phyloP scores from a whole-genome alignment of 352 stramenopile genomes.

The Phytopythium cucurbitacearum region DNA sequence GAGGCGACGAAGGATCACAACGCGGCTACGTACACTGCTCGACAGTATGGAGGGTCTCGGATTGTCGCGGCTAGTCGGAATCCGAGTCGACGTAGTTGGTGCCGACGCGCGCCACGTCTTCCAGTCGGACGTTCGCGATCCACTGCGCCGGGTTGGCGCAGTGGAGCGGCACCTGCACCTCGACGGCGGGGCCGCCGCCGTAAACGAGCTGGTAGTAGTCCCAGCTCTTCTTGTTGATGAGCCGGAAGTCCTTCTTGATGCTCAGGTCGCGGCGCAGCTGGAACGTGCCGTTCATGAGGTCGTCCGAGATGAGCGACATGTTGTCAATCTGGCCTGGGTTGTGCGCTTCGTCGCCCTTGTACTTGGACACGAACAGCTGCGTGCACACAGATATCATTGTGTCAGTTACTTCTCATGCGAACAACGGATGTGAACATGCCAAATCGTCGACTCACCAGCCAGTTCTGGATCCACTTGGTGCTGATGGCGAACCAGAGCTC shows the following conservation, averaged over 20 bases:
- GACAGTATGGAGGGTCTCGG: not conserved
- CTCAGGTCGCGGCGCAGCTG: slow-evolving; percentile 46
- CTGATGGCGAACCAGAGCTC: slow-evolving; percentile 70
- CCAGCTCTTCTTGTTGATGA: slow-evolving; percentile 82
- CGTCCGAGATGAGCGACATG: slow-evolving; percentile 68
- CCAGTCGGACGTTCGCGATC: slow-evolving; percentile 44
- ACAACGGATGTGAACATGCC: not conserved
- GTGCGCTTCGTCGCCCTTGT: slow-evolving; percentile 51
- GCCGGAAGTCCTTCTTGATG: slow-evolving; percentile 73
- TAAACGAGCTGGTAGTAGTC: slow-evolving; percentile 73
- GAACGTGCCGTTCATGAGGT: slow-evolving; percentile 61
- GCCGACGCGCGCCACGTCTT: slow-evolving; percentile 50
- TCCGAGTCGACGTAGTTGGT: slow-evolving; percentile 62
- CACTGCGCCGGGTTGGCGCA: slow-evolving; percentile 49
- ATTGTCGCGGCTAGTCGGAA: slow-evolving; percentile 13
- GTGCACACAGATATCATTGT: not conserved
- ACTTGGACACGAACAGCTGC: slow-evolving; percentile 63
- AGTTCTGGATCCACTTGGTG: slow-evolving; percentile 61
- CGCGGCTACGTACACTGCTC: not conserved
- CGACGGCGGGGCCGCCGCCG: slow-evolving; percentile 59
- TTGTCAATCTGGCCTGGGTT: slow-evolving; percentile 67
- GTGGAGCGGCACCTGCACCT: slow-evolving; percentile 55
- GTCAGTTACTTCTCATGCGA: not conserved
- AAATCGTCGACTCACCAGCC: slow-evolving; percentile 21
- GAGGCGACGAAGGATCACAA: not conserved